These are phyloP conservation scores for Aspergillus haitiensis DNA, from an alignment of 495 filamentous ascomycete species.

Conservation along the genomic window DNA sequence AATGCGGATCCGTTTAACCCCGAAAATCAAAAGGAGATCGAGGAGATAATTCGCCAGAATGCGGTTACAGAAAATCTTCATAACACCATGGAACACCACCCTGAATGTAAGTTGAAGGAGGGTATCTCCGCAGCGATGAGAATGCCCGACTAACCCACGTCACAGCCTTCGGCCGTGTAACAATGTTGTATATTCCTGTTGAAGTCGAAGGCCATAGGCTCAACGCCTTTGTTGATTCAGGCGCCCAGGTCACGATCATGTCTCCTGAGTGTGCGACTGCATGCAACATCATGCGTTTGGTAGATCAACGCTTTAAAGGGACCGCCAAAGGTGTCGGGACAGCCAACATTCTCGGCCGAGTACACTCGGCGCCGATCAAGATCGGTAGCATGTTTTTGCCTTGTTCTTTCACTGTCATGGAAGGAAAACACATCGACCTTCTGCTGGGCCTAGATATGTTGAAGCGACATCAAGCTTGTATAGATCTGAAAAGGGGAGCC, in stretches of 20 bases:
- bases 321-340: slow-evolving; percentile 92
- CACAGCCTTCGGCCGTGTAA: slow-evolving; percentile 85
- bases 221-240: slow-evolving; percentile 97
- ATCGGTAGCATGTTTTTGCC: slow-evolving; percentile 86
- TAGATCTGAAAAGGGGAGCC: slow-evolving; percentile 78
- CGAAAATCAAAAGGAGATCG: slow-evolving; percentile 88
- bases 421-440: slow-evolving; percentile 96
- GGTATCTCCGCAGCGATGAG: background rate
- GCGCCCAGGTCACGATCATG: slow-evolving; percentile 98
- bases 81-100: slow-evolving; percentile 92
- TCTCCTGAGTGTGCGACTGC: slow-evolving; percentile 85
- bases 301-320: slow-evolving; percentile 87
- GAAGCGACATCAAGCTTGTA: slow-evolving; percentile 86
- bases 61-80: slow-evolving; percentile 91
- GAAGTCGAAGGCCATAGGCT: slow-evolving; percentile 90
- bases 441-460: slow-evolving; percentile 95
- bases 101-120: slow-evolving; percentile 68
- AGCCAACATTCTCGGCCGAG: slow-evolving; percentile 88
- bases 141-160: slow-evolving; percentile 24
- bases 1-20: slow-evolving; percentile 91
- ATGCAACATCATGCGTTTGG: slow-evolving; percentile 96
- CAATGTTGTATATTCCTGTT: slow-evolving; percentile 94
- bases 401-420: slow-evolving; percentile 99
- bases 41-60: slow-evolving; percentile 94
- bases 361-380: slow-evolving; percentile 90